Conservation (phyloP, 805 yeast species). For the Pichia phayaonensis region DNA sequence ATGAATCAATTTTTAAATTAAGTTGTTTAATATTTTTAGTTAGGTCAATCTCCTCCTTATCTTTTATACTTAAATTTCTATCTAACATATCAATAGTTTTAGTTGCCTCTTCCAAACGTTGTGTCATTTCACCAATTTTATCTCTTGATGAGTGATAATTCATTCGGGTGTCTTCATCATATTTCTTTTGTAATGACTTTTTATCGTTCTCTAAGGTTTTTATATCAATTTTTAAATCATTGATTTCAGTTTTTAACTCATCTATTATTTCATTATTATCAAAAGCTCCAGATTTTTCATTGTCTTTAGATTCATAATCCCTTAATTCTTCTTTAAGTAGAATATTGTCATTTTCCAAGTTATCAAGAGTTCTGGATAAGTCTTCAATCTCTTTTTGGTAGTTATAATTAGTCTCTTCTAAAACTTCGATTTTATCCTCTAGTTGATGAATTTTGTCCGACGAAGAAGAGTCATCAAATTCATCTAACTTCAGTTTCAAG, state of each 20-base stretch:
- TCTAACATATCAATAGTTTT: constrained; percentile 12
- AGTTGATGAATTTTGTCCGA: not conserved
- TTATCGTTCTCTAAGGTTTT: constrained; percentile 7
- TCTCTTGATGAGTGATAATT: not conserved
- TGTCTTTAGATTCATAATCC: not conserved
- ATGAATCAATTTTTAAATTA: constrained; percentile 3
- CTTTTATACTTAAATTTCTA: constrained; percentile 8
- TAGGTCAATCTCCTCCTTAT: not conserved
- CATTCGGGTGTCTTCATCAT: not conserved
- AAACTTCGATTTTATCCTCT: not conserved
- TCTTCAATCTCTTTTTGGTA: constrained; percentile 8
- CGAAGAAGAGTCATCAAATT: not conserved
- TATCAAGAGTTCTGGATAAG: constrained; percentile 4
- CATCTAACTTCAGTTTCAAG: not conserved
- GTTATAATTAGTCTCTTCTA: constrained; percentile 5
- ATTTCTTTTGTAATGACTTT: not conserved
- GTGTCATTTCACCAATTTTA: constrained; percentile 7
- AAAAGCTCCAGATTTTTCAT: constrained; percentile 5
- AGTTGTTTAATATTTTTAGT: constrained; percentile 7
- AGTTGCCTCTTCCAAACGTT: constrained; percentile 10
- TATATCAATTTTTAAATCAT: not conserved
- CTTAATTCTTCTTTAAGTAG: constrained; percentile 9
- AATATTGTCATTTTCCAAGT: constrained; percentile 12
- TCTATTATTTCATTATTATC: constrained; percentile 21
- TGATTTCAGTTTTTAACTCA: constrained; percentile 7